These are phyloP conservation scores for Geotrichum siamense DNA, from an alignment of 1,139 yeast species.

Conservation along the genomic window DNA sequence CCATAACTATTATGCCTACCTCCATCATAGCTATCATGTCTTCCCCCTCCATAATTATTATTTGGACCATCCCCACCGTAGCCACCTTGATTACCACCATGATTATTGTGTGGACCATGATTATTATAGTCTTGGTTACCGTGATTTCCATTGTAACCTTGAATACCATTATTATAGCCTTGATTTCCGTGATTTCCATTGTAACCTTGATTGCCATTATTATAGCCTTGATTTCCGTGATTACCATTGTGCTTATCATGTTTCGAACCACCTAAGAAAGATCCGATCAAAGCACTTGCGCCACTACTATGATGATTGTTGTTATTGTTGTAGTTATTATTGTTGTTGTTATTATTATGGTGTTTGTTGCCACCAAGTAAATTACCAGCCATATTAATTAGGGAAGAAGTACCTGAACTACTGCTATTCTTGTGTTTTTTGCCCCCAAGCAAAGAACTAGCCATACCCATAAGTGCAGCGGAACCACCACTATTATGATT, in stretches of 20 bases:
- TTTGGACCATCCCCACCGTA: conserved; percentile 1
- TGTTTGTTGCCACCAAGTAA: conserved; percentile 8
- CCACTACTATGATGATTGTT: conserved; percentile 1
- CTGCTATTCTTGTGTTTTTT: conserved; percentile 1
- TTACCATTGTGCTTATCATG: neutral
- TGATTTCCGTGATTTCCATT: neutral
- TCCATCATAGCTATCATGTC: conserved; percentile 1
- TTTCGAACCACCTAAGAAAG: conserved; percentile 1
- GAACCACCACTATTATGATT: neutral
- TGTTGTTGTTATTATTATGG: neutral
- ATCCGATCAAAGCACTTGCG: conserved; percentile 5
- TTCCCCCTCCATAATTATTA: neutral
- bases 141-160: neutral
- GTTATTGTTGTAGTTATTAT: conserved; percentile 1
- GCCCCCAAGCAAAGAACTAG: conserved; percentile 6
- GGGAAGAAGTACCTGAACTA: neutral
- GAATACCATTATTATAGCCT: neutral
- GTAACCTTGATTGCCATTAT: neutral
- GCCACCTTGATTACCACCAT: neutral
- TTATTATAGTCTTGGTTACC: conserved; percentile 1
- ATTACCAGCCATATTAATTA: conserved; percentile 13
- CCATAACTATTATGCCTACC: conserved; percentile 8
- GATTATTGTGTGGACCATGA: neutral
- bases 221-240: neutral
- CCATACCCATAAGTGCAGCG: conserved; percentile 12